Percentiles rank a stretch among this genome's conserved stretches.
phyloP scores from a whole-genome alignment of 2,329 filamentous ascomycete species.

The Rasamsonia emersonii region DNA sequence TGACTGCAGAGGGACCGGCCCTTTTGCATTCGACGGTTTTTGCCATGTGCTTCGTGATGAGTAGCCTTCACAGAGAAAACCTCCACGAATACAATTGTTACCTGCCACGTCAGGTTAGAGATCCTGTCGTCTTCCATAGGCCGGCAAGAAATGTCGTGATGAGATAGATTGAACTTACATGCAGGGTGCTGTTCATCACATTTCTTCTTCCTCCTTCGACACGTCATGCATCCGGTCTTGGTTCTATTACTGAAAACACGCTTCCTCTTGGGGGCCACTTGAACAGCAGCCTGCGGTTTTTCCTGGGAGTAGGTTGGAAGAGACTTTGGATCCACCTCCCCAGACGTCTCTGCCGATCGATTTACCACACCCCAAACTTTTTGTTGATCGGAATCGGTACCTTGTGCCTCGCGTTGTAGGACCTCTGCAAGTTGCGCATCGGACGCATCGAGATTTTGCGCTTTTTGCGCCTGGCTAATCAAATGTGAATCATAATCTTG shows the following conservation, averaged over 20 bases:
- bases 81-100: constrained; percentile 82
- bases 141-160: constrained; percentile 6
- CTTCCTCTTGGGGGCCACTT: constrained; percentile 38
- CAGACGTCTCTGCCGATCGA: constrained; percentile 29
- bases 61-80: constrained; percentile 88
- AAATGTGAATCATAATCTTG: constrained; percentile 33
- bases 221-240: constrained; percentile 92
- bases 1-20: constrained; percentile 68
- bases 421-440: constrained; percentile 46
- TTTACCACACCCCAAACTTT: constrained; percentile 23
- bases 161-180: constrained; percentile 52
- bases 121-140: too few species aligned
- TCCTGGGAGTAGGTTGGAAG: constrained; percentile 25
- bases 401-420: constrained; percentile 42
- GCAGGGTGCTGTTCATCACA: constrained; percentile 90
- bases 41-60: constrained; percentile 69
- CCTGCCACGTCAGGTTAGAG: constrained; percentile 40
- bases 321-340: constrained; percentile 26
- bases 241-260: constrained; percentile 80
- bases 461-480: constrained; percentile 40
- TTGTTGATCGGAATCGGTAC: constrained; percentile 24
- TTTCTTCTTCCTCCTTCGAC: constrained; percentile 89
- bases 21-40: constrained; percentile 63
- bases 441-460: constrained; percentile 35
- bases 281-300: constrained; percentile 24